Base-by-base conservation (phyloP, 2,329 filamentous ascomycete genomes). In the Neonectria magnoliae region DNA sequence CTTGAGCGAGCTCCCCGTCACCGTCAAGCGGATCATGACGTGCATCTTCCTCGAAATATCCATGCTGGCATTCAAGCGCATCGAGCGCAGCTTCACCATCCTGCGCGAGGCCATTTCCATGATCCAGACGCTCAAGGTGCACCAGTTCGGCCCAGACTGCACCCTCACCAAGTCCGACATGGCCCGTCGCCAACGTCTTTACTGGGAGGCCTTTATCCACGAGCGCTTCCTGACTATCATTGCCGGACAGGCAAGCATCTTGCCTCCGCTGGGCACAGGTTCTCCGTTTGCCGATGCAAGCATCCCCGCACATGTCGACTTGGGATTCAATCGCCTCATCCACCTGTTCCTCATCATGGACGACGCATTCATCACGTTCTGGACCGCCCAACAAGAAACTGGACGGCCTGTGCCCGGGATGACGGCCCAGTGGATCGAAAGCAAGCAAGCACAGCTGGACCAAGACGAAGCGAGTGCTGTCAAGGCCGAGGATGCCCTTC, bases 181-280 rank as follows among this genome's bases (percentile, higher is more conserved):
- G 29, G 67, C 66, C 20, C 64, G 71, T 6, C 68, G 71, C 22
- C 83, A 86, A 65, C 78, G 85, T 3, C 73, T 86, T 1, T 87
- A 87, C 71, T 88, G 85, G 85, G 81, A 86, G 66, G 81, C 81
- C 13, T 87, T 84, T 68, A 84, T 88, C 33, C 85, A 87, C 64
- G 86, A 88, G 70, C 81, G 86, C 16, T 88, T 87, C 70, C 70
- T 85, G n/a, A 82, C 83, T 36, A 82, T 87, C 27, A 76, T 84
- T 4, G 81, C 85, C 42, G 84, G 84, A 47, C 81, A 81, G 5
- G 78, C 80, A 2, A 77, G 77, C 29, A 72, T 76, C 16, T 70
- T 81, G 64, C 68, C 70, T 9, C 76, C 79, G 1, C 75, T 81
- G 7, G 60, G 67, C 16, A 73, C 73, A 1, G 76, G 76, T 4